phyloP scores from a whole-genome alignment of 2,329 filamentous ascomycete species.

The Colletotrichum simmondsii region DNA sequence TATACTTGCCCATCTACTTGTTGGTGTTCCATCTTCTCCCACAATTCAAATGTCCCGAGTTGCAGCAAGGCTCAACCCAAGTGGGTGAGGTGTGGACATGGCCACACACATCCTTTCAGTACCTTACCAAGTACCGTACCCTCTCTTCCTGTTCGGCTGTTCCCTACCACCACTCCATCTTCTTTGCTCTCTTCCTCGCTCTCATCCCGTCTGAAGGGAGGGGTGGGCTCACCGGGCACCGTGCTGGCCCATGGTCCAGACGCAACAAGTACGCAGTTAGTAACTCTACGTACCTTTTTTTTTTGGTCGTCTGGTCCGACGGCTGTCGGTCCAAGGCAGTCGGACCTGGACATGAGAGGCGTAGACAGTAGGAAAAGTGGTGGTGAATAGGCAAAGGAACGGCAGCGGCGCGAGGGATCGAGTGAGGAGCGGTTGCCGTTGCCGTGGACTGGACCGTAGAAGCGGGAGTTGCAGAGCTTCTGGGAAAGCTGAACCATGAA shows the following conservation, averaged over 20 bases:
- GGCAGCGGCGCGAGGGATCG: neutral
- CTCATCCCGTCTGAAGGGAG: conserved; percentile 18
- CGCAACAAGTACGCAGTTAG: conserved; percentile 15
- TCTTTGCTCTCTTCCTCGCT: neutral
- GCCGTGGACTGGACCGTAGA: neutral
- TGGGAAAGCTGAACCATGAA: conserved; percentile 17
- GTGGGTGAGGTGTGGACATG: conserved; percentile 23
- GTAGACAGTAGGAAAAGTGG: conserved; percentile 1
- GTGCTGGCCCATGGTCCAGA: conserved; percentile 9
- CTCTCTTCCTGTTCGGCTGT: neutral
- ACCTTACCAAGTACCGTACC: no score
- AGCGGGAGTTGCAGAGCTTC: conserved; percentile 34
- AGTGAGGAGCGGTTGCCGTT: conserved; percentile 1
- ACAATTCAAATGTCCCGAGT: neutral
- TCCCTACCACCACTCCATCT: neutral
- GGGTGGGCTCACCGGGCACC: conserved; percentile 11
- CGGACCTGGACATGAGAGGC: conserved; percentile 9
- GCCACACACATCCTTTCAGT: neutral
- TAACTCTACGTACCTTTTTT: conserved; percentile 31
- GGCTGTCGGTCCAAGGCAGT: conserved; percentile 34
- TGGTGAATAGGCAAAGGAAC: conserved; percentile 9
- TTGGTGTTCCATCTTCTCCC: neutral
- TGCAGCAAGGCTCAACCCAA: conserved; percentile 16
- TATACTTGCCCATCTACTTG: conserved; percentile 22
- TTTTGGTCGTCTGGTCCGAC: neutral